phyloP scores from a whole-genome alignment of 106 monocot species.

The Platanthera guangdongensis region DNA sequence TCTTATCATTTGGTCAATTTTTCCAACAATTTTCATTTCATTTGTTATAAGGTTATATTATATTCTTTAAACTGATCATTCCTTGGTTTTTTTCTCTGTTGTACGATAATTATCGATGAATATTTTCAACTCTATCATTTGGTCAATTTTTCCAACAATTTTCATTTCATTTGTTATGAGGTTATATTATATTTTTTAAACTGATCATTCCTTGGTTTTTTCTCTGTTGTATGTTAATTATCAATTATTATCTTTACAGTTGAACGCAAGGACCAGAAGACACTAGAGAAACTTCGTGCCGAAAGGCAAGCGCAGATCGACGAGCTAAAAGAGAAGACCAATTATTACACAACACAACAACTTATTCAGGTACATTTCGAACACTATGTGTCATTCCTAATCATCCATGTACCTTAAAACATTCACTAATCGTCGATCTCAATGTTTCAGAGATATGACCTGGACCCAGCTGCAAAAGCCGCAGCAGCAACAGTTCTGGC shows the following conservation, averaged over 20 bases:
- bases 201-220: not conserved
- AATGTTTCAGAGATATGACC: conserved; percentile 70
- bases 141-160: not conserved
- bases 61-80: not conserved
- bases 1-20: conserved; percentile 4
- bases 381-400: not conserved
- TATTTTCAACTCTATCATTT: conserved; percentile 7
- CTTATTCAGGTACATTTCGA: conserved; percentile 69
- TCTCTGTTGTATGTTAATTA: not conserved
- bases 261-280: conserved; percentile 74
- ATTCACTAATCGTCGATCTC: not conserved
- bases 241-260: conserved; percentile 26
- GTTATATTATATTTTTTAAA: not conserved
- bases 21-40: not conserved
- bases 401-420: not conserved
- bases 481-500: conserved; percentile 86
- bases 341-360: conserved; percentile 88
- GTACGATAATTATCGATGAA: not conserved
- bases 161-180: conserved; percentile 1
- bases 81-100: not conserved
- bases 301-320: conserved; percentile 90
- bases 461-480: conserved; percentile 87
- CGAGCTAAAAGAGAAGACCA: conserved; percentile 95
- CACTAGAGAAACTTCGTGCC: conserved; percentile 63
- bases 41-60: not conserved